Base-by-base conservation (phyloP, 495 filamentous ascomycete genomes). In the Podospora sp. region DNA sequence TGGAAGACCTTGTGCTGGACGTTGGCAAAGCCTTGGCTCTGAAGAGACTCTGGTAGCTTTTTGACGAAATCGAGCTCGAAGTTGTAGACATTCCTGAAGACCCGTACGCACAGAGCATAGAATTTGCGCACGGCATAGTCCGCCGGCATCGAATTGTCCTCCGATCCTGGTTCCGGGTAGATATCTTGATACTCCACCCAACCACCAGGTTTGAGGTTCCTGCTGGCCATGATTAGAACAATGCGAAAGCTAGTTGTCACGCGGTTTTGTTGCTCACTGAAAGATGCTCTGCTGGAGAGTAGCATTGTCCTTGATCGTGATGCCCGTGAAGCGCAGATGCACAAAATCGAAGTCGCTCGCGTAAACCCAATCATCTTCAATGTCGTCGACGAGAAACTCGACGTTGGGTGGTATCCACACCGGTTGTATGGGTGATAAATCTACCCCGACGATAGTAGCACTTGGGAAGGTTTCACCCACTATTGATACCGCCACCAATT, bases 341-440 rank as follows among this genome's bases (percentile, higher is more conserved):
- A 72, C 81, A 53, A 73, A 87, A 70, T 89, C 87, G 68, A 83
- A 87, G 64, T 83, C 74, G 22, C 72, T 72, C 1, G 79, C 77
- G 50, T 79, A 83, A 5, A 81, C 74, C 86, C 86, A 88, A 12
- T 82, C 76, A 57, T 75, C 76, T 69, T 89, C 86, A 62, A 88
- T 76, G 71, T 90, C 87, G 65, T 89, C 87, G 60, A 90, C 77
- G 53, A 86, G 80, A 64, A 89, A 90, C 25, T 83, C 79, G 60
- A 85, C 77, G 63, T 88, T 79, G 0, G 86, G 82, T 6, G 86
- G 85, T 0, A 86, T 78, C 81, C 83, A 85, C 55, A 71, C 67
- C 0, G 87, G 86, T 64, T 89, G 87, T 49, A 88, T 88, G 0
- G 86, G 82, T 4, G 85, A 88, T 25, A 92, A 79, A 70, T 92